phyloP scores from a whole-genome alignment of 2,329 filamentous ascomycete genomes.

The Aspergillus persii region DNA sequence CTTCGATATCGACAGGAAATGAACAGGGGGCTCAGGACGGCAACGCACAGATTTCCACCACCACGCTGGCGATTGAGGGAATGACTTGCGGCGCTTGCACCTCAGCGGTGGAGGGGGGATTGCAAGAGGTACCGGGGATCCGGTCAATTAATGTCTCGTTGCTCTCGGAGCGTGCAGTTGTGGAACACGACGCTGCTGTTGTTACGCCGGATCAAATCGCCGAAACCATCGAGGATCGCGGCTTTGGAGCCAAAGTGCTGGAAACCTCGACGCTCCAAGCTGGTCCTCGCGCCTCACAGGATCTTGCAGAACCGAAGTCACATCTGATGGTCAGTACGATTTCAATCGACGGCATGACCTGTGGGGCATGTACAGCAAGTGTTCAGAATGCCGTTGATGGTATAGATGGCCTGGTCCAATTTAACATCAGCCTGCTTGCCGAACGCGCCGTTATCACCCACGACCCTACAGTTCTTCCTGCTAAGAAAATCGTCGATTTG shows the following conservation, averaged over 20 bases:
- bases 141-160: constrained; percentile 78
- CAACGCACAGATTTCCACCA: constrained; percentile 53
- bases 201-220: constrained; percentile 55
- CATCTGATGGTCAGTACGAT: constrained; percentile 71
- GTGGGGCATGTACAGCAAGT: constrained; percentile 90
- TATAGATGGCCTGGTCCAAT: constrained; percentile 75
- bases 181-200: constrained; percentile 68
- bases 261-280: constrained; percentile 58
- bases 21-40: constrained; percentile 34
- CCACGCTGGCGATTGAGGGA: constrained; percentile 75
- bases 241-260: constrained; percentile 76
- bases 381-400: constrained; percentile 78
- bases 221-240: constrained; percentile 64
- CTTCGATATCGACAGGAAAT: constrained; percentile 48
- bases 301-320: constrained; percentile 32
- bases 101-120: constrained; percentile 76
- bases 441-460: constrained; percentile 89
- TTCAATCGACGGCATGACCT: constrained; percentile 94
- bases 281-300: constrained; percentile 34
- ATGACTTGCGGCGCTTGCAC: constrained; percentile 94
- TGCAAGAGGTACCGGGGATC: constrained; percentile 71
- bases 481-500: constrained; percentile 73
- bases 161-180: constrained; percentile 78
- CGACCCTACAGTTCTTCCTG: constrained; percentile 66
- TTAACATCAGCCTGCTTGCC: constrained; percentile 92